phyloP scores from a whole-genome alignment of 1,284 basidiomycete species.

The Leccinum pachyderme region DNA sequence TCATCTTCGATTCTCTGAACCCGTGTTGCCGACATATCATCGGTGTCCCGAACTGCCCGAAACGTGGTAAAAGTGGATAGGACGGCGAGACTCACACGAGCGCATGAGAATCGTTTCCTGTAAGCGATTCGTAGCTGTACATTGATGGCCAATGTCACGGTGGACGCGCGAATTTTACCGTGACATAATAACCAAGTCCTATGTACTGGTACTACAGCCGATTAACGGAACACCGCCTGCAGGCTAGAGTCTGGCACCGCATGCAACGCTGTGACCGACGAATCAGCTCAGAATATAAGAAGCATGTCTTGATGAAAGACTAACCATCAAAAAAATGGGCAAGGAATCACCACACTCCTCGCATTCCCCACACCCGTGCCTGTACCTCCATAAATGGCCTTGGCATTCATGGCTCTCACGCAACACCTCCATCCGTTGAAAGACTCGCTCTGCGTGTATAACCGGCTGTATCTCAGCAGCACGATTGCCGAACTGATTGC shows the following conservation, averaged over 20 bases:
- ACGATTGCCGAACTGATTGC: conserved; percentile 21
- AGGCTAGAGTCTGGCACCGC: conserved; percentile 30
- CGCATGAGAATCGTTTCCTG: too few relatives aligned
- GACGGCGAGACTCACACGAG: too few relatives aligned
- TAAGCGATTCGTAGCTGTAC: too few relatives aligned
- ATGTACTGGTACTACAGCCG: conserved; percentile 11
- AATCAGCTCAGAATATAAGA: neutral
- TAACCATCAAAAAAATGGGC: conserved; percentile 33
- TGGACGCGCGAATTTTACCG: too few relatives aligned
- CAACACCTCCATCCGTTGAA: conserved; percentile 16
- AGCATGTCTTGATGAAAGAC: conserved; percentile 1
- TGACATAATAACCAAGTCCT: too few relatives aligned
- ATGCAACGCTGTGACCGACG: conserved; percentile 30
- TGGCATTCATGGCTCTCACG: conserved; percentile 36
- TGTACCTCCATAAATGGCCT: conserved; percentile 26
- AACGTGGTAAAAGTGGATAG: too few relatives aligned
- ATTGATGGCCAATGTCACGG: too few relatives aligned
- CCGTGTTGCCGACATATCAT: too few relatives aligned
- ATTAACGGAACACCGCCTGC: conserved; percentile 34
- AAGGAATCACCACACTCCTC: conserved; percentile 32
- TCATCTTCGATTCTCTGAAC: too few relatives aligned
- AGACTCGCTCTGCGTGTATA: conserved; percentile 17
- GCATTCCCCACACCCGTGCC: conserved; percentile 32
- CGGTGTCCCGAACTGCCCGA: too few relatives aligned
- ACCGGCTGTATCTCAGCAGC: conserved; percentile 14